Conservation (phyloP, 2,329 filamentous ascomycete genomes). For the Xylaria sp. region DNA sequence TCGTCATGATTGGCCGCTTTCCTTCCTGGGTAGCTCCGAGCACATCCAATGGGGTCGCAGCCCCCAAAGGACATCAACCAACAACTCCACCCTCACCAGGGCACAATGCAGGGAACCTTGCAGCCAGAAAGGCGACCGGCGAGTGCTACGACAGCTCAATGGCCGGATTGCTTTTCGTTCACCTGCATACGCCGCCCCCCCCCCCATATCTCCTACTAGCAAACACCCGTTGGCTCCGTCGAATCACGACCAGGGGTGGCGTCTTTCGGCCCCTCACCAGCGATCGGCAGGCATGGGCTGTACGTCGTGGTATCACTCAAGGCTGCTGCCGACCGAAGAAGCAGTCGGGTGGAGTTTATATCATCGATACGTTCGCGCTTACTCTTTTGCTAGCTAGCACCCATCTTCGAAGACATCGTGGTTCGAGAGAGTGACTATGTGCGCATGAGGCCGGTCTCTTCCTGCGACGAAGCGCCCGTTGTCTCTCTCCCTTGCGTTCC, state of each 20-base stretch:
- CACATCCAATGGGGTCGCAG: constrained; percentile 28
- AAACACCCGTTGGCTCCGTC: constrained; percentile 18
- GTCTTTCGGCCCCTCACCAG: constrained; percentile 11
- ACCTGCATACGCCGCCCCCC: constrained; percentile 22
- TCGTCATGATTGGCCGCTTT: constrained; percentile 3
- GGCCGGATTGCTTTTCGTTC: constrained; percentile 11
- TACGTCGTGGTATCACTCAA: constrained; percentile 1
- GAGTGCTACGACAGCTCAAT: constrained; percentile 28
- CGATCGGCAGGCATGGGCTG: constrained; percentile 22
- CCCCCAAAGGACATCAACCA: constrained; percentile 12
- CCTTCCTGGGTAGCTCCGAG: constrained; percentile 1
- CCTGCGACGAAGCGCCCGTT: constrained; percentile 16
- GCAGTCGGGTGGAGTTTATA: constrained; percentile 8
- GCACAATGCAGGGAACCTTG: constrained; percentile 22
- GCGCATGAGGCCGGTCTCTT: neutral
- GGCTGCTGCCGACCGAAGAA: constrained; percentile 10
- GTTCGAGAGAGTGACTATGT: constrained; percentile 2
- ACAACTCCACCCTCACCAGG: constrained; percentile 7
- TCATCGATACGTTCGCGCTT: constrained; percentile 24
- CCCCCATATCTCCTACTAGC: constrained; percentile 6
- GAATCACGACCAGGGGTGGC: constrained; percentile 17
- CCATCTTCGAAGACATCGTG: constrained; percentile 4
- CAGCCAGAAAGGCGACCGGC: constrained; percentile 19
- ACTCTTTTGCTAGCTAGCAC: constrained; percentile 9
- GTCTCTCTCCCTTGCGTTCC: constrained; percentile 20